Conservation (phyloP, 192 early-diverging fungal species). For the Linnemannia hyalina region DNA sequence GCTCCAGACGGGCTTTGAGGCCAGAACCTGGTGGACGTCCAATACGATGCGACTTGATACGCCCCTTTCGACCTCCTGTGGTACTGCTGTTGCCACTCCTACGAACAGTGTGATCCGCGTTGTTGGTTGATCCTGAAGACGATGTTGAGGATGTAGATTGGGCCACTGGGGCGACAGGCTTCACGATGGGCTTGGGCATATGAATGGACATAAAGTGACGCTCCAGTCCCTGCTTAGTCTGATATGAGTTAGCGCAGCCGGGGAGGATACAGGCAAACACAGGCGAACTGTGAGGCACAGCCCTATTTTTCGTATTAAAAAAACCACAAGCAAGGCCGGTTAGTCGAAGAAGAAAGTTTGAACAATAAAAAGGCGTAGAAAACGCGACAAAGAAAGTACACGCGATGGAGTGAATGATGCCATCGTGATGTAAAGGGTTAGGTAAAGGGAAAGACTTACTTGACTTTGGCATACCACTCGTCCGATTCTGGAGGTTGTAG, state of each 20-base stretch:
- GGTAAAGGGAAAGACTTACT: slow-evolving; percentile 19
- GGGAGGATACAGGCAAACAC: slow-evolving; percentile 44
- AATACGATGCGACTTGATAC: slow-evolving; percentile 32
- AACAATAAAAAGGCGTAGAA: neutral
- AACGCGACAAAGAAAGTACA: neutral
- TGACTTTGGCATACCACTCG: slow-evolving; percentile 37
- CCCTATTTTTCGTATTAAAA: slow-evolving; percentile 8
- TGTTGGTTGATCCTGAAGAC: neutral
- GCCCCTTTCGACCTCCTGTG: neutral
- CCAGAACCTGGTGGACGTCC: slow-evolving; percentile 36
- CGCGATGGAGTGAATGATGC: neutral
- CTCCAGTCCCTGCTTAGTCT: slow-evolving; percentile 54
- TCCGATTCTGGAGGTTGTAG: slow-evolving; percentile 14
- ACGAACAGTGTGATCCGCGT: neutral
- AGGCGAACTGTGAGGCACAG: slow-evolving; percentile 24
- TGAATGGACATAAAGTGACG: slow-evolving; percentile 46
- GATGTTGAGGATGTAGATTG: neutral
- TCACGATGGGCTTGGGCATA: slow-evolving; percentile 22
- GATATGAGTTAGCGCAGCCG: slow-evolving; percentile 46
- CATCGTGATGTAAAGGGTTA: neutral
- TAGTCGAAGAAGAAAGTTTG: neutral
- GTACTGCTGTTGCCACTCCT: neutral
- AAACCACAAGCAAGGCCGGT: neutral
- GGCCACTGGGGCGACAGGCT: neutral
- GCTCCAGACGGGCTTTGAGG: slow-evolving; percentile 27